Base-by-base conservation (phyloP, 768 basidiomycete species). In the Macrolepiota dolichaula region DNA sequence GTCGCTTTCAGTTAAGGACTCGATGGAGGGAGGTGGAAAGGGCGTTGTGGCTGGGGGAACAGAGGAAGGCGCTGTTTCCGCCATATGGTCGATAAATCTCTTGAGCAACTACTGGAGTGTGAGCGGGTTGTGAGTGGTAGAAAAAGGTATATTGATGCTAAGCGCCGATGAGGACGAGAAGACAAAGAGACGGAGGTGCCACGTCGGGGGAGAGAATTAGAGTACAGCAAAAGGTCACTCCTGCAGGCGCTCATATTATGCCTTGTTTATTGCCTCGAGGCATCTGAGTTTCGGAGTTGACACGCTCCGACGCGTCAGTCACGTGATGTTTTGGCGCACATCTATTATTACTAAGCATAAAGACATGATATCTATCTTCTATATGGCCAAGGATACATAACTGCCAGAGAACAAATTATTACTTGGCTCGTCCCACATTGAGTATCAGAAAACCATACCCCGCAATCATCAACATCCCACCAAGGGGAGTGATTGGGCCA, bases 401-500 rank as follows among this genome's bases (percentile, higher is more conserved):
- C 64, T 64, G 49, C 15, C 32, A 51, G 63, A 9, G n/a, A 24
- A 35, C 56, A 19, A 32, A 56, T 62, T 46, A 35, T 11, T 7
- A 46, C 24, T 35, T 42, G 24, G 25, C 35, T 17, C 19, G n/a
- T 40, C n/a, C 36, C 7, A 7, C 29, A 32, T 32, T 32, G 29
- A 32, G 27, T 5, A 53, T 51, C 29, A 25, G 22, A 29, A 27
- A 32, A 12, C 64, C 85, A 74, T 67, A 89, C 87, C 89, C 89
- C 35, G 83, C 82, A 65, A 89, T 87, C 84, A 87, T 85, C 1
- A 83, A 54, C 19, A 79, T 58, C 2, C 84, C 89, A 1, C 88
- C 89, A 7, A 90, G 65, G 0, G 89, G 89, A 29, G 88, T 91
- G 53, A 87, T 72, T 7, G 86, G 87, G 0, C 87, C 89, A 24